Evolutionary conservation across 2,329 filamentous ascomycete genomes (phyloP), one percentile per base, ranked within the genome.

Genomic region (Monosporascus sp.): DNA sequence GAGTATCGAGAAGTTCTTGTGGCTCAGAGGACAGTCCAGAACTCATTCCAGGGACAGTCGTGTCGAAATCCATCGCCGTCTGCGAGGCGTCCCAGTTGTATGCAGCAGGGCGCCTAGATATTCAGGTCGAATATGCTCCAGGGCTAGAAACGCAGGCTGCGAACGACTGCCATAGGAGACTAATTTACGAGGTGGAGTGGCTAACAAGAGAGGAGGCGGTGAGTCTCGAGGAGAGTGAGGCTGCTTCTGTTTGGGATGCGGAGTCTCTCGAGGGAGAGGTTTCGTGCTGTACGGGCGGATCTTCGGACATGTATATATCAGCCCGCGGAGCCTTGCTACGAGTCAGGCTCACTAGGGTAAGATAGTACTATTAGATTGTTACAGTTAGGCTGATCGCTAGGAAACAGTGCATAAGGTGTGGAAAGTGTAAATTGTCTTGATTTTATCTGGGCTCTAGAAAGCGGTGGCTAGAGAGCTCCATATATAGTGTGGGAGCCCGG

Each of bases 81-180:
- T 52, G 56, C 26, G 41, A 44, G 17, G 22, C 51, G 7, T 52
- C 60, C 9, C 48, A 52, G 17, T 43, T 57, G 11, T 57, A 58
- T 34, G 37, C 49, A 7, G 51, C 54, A 8, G 60, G 54, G 1
- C 48, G 26, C 3, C 5, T 59, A 6, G 54, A 56, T n/a, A 17
- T 61, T 11, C 57, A 58, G 8, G 27, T 61, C 20, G 56, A 61
- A 48, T 61, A 62, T 27, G 50, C 49, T 11, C 27, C 14, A 19
- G 7, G 24, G n/a, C 24, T 38, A 27, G 26, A 17, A 19, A 17
- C 0, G 1, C 6, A 40, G 9, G 14, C 3, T 3, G 22, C 41
- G 5, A 24, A 16, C 14, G 22, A 17, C 8, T 22, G 20, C 19
- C n/a, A 22, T 8, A 26, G 22, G 22, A 44, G 20, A 11, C 20